Base-by-base conservation (phyloP, 345 rosid species). In the Durio zibethinus region DNA sequence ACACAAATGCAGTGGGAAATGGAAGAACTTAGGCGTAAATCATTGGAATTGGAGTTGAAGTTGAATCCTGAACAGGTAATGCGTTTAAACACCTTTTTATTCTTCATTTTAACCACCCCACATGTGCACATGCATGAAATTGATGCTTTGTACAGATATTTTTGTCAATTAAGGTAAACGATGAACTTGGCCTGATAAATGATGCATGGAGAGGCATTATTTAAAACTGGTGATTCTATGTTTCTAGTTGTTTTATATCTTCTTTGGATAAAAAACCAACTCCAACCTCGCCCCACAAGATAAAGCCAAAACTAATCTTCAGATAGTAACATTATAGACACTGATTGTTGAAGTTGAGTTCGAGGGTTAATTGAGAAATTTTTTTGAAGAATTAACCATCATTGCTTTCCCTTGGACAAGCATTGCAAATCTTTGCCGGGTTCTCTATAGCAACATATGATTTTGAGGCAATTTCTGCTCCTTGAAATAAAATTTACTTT, bases 1-100 rank as follows among this genome's bases (percentile, higher is more conserved):
- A 97, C 94, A 43, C 93, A 91, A 81, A 90, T 92, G 93, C 98
- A 97, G 87, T 97, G 99, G 99, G 98, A 97, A 77, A 94, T 97
- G 98, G 97, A 97, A 87, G 99, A 97, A 80, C 85, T 97, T 75
- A 86, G 88, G 76, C 93, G 85, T 53, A 91, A 90, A 82, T 88
- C 94, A n/a, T 80, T 90, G 80, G 93, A 92, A 85, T 88, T 94
- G 98, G 99, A 94, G 82, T 74, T 92, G 90, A 90, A 89, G 82
- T 83, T 94, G 87, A 92, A 92, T 80, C 81, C n/a, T 38, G 82
- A 84, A 80, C 87, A 90, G 96, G 99, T 97, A 76, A 76, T 60
- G 29, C 61, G 35, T 40, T 75, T 21, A 43, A n/a, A 50, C 25
- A 23, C 7, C 36, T 52, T 65, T 45, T 43, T 31, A 43, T 31